Percentiles rank a stretch among this genome's conserved stretches.
These are phyloP conservation scores for Seiridium cupressi DNA, from an alignment of 2,329 filamentous ascomycete genomes.

Conservation along the genomic window DNA sequence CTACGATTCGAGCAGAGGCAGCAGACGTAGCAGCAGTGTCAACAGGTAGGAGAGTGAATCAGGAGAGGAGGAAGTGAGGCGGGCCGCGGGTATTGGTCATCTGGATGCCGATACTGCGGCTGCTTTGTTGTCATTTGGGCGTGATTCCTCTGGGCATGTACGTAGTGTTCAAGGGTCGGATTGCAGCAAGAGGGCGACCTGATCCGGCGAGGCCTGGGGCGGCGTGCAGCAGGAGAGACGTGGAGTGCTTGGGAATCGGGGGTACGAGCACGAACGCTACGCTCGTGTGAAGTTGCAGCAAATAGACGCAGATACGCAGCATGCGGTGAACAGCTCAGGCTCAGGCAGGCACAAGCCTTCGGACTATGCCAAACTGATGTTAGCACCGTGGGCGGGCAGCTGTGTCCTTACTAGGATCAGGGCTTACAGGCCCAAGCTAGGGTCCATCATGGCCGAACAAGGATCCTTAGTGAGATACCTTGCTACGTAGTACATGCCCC, in stretches of 20 bases:
- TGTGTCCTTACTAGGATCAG: background rate
- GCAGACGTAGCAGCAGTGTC: background rate
- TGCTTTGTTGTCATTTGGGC: conserved; percentile 12
- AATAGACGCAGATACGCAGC: conserved; percentile 3
- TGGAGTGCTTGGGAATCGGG: background rate
- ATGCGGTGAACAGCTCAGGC: conserved; percentile 10
- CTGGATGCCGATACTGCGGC: conserved; percentile 14
- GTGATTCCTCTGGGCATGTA: background rate
- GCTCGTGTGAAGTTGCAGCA: background rate
- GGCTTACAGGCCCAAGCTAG: background rate
- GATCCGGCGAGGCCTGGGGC: background rate
- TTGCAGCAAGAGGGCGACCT: background rate
- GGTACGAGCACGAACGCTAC: background rate
- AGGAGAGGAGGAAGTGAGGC: conserved; percentile 13
- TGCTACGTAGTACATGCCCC: too few relatives aligned
- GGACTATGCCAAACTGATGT: background rate
- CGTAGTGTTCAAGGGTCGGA: background rate
- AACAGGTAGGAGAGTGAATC: background rate
- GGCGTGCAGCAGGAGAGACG: conserved; percentile 2
- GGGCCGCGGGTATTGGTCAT: conserved; percentile 18
- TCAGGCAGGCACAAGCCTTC: conserved; percentile 1
- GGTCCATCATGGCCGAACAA: conserved; percentile 1
- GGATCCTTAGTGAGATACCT: background rate
- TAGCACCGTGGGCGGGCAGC: background rate
- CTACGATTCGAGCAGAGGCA: conserved; percentile 6